These are phyloP conservation scores for Neurospora tetraspora DNA, from an alignment of 495 filamentous ascomycete genomes.

Conservation along the genomic window DNA sequence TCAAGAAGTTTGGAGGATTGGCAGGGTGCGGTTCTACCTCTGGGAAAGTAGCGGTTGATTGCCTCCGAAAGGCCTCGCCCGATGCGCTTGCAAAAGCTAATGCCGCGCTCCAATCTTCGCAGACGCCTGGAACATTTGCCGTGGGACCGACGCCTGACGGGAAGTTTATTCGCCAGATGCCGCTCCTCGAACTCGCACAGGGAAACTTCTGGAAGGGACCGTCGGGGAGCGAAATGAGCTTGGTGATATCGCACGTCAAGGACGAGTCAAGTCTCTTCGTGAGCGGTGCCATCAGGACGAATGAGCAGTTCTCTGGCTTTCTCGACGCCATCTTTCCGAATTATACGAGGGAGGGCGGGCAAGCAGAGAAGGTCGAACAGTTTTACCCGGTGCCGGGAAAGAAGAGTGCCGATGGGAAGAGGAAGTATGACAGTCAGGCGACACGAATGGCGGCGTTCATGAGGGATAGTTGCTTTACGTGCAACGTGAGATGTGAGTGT, in stretches of 20 bases:
- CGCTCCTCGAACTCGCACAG: conserved; percentile 30
- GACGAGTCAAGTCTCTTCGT: conserved; percentile 33
- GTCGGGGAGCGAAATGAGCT: conserved; percentile 7
- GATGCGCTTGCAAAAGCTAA: conserved; percentile 33
- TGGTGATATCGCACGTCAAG: conserved; percentile 31
- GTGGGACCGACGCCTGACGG: conserved; percentile 38
- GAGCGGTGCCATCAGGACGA: conserved; percentile 35
- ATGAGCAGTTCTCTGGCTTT: conserved; percentile 42
- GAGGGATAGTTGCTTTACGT: conserved; percentile 28
- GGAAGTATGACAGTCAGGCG: conserved; percentile 20
- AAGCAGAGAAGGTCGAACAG: conserved; percentile 21
- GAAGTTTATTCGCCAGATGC: conserved; percentile 34
- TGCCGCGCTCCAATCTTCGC: conserved; percentile 20
- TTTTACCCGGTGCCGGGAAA: conserved; percentile 23
- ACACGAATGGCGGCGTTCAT: conserved; percentile 25
- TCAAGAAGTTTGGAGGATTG: conserved; percentile 31
- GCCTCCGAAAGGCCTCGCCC: conserved; percentile 29
- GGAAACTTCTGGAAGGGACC: conserved; percentile 36
- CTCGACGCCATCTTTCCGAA: conserved; percentile 32
- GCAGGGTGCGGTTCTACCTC: conserved; percentile 36
- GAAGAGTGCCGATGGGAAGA: background rate
- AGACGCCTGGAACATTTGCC: conserved; percentile 29
- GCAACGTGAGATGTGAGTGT: conserved; percentile 27
- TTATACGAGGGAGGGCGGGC: conserved; percentile 22
- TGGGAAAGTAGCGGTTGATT: conserved; percentile 6